Percentiles rank a stretch among this genome's conserved stretches.
Evolutionary conservation across 768 basidiomycete genomes (phyloP).

Genomic region (Mycena pura): DNA sequence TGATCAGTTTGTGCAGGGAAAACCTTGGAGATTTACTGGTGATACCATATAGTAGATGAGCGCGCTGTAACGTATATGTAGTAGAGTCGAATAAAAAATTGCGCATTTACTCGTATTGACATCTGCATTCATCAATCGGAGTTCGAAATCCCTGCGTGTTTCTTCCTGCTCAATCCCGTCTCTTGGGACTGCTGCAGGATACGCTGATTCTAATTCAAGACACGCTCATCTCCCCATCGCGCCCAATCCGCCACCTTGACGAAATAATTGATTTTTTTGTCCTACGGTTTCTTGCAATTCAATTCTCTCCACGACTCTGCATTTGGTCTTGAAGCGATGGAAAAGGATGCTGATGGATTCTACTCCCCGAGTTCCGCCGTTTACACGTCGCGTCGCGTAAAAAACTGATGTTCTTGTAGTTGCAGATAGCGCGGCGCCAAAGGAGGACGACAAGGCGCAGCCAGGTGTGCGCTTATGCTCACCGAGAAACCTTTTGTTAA

Average conservation of each 20-base stretch:
- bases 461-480: slow-evolving; percentile 27
- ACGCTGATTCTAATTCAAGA: not conserved
- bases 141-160: not conserved
- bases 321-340: slow-evolving; percentile 42
- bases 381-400: slow-evolving; percentile 18
- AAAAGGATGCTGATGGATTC: slow-evolving; percentile 84
- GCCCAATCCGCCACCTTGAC: not conserved
- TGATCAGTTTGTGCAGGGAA: no score
- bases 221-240: slow-evolving; percentile 1
- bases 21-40: no score
- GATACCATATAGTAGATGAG: no score
- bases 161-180: not conserved
- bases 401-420: slow-evolving; percentile 23
- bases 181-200: not conserved
- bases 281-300: not conserved
- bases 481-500: not conserved
- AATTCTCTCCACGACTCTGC: slow-evolving; percentile 13
- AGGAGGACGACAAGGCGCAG: slow-evolving; percentile 7
- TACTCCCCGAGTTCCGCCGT: slow-evolving; percentile 62
- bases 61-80: no score
- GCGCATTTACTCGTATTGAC: not conserved
- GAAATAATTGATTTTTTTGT: not conserved
- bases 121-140: not conserved
- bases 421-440: slow-evolving; percentile 33
- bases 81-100: no score